phyloP scores from a whole-genome alignment of 768 basidiomycete genomes.

The Arthromyces matolae region DNA sequence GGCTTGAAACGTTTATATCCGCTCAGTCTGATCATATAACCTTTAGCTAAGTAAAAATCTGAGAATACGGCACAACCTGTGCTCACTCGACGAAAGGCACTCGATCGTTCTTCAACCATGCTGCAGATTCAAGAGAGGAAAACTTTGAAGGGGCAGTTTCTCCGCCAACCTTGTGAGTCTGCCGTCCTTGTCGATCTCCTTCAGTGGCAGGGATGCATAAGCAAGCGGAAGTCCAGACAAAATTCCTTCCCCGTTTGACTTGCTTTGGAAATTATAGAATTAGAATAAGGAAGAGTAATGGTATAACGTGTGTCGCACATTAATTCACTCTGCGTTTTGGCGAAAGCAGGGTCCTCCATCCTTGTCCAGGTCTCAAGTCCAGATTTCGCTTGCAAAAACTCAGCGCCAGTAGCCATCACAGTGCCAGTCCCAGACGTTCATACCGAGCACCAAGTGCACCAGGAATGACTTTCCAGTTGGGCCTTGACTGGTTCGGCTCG shows the following conservation, averaged over 20 bases:
- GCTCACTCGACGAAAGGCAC: constrained; percentile 5
- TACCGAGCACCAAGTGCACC: no score
- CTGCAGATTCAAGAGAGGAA: neutral
- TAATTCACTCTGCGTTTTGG: neutral
- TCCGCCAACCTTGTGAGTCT: neutral
- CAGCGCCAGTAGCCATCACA: no score
- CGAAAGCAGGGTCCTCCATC: neutral
- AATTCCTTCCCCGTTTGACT: neutral
- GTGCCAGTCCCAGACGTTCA: no score
- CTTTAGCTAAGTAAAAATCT: neutral
- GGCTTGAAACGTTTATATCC: neutral
- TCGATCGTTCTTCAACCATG: neutral
- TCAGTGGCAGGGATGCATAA: neutral
- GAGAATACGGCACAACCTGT: neutral
- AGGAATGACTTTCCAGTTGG: no score
- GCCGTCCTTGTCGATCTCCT: constrained; percentile 1
- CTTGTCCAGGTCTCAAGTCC: neutral
- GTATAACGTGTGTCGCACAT: neutral
- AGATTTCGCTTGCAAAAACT: neutral
- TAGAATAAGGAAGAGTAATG: no score
- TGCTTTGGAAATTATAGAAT: neutral
- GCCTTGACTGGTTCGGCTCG: no score
- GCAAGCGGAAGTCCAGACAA: neutral
- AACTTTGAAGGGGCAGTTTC: neutral
- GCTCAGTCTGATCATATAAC: neutral